These are phyloP conservation scores for Lentinula guzmanii DNA, from an alignment of 768 basidiomycete genomes.

Conservation along the genomic window DNA sequence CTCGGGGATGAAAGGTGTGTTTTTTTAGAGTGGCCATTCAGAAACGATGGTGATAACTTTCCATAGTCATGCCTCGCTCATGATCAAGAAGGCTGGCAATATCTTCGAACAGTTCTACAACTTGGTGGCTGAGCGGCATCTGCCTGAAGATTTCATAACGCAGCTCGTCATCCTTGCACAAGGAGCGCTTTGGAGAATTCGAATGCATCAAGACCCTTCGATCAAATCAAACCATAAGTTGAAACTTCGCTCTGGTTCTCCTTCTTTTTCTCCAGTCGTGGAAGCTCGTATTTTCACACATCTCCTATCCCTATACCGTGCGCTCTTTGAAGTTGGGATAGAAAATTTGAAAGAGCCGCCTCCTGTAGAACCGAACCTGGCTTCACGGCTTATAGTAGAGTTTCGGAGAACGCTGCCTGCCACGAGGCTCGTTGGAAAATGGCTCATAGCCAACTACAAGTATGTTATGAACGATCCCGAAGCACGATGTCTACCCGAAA, in stretches of 20 bases:
- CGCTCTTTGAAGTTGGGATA: slow-evolving; percentile 60
- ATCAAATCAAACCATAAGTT: slow-evolving; percentile 14
- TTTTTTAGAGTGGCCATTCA: slow-evolving; percentile 2
- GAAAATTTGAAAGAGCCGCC: slow-evolving; percentile 54
- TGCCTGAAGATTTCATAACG: slow-evolving; percentile 72
- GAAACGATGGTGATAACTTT: slow-evolving; percentile 8
- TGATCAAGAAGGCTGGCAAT: slow-evolving; percentile 38
- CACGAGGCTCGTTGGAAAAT: slow-evolving; percentile 82
- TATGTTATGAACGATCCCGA: slow-evolving; percentile 50
- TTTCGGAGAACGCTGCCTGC: slow-evolving; percentile 85
- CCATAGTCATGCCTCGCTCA: slow-evolving; percentile 42
- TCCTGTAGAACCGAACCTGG: slow-evolving; percentile 55
- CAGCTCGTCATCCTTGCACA: slow-evolving; percentile 70
- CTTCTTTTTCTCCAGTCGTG: slow-evolving; percentile 25
- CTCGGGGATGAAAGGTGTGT: slow-evolving; percentile 53
- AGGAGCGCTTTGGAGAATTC: slow-evolving; percentile 80
- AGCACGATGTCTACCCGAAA: slow-evolving; percentile 22
- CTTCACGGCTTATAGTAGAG: slow-evolving; percentile 78
- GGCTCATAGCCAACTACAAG: slow-evolving; percentile 74
- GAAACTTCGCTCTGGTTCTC: slow-evolving; percentile 16
- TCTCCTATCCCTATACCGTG: slow-evolving; percentile 56
- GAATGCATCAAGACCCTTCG: slow-evolving; percentile 57
- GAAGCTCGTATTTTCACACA: slow-evolving; percentile 68
- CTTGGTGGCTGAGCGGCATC: slow-evolving; percentile 60
- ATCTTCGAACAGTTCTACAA: slow-evolving; percentile 51